Evolutionary conservation across 2,329 filamentous ascomycete species (phyloP).

Genomic region (Cladosporium sp.): DNA sequence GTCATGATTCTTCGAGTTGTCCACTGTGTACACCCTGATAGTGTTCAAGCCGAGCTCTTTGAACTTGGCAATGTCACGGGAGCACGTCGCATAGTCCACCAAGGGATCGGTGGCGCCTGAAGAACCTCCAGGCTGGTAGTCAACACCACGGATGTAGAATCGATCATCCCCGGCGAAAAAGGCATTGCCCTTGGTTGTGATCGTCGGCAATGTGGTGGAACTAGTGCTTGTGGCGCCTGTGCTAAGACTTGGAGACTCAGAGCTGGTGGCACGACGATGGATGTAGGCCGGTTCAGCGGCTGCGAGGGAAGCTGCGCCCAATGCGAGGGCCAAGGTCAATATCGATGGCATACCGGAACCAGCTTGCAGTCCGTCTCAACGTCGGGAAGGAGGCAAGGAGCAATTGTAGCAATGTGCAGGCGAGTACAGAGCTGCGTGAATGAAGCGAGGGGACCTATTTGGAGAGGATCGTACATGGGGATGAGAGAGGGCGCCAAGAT

Average conservation of each 20-base stretch:
- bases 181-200: constrained; percentile 60
- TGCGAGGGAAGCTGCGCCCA: constrained; percentile 43
- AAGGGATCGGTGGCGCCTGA: constrained; percentile 62
- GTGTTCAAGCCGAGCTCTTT: constrained; percentile 82
- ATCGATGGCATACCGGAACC: constrained; percentile 11
- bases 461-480: neutral
- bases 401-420: neutral
- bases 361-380: neutral
- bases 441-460: neutral
- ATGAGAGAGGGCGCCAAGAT: neutral
- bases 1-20: constrained; percentile 76
- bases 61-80: constrained; percentile 75
- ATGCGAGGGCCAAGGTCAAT: constrained; percentile 30
- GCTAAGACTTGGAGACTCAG: constrained; percentile 8
- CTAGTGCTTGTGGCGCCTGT: constrained; percentile 35
- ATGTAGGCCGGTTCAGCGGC: constrained; percentile 38
- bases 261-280: constrained; percentile 31
- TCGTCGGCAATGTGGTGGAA: constrained; percentile 44
- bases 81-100: constrained; percentile 63
- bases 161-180: constrained; percentile 59
- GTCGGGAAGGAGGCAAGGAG: neutral
- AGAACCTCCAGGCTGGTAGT: constrained; percentile 52
- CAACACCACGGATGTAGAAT: constrained; percentile 57
- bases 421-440: neutral
- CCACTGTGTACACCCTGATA: constrained; percentile 86